A percentile compares a stretch with the other conserved stretches of the same genome.
Evolutionary conservation across 108 stramenopile genomes (phyloP).

Genomic region (Nitzschia sp.): DNA sequence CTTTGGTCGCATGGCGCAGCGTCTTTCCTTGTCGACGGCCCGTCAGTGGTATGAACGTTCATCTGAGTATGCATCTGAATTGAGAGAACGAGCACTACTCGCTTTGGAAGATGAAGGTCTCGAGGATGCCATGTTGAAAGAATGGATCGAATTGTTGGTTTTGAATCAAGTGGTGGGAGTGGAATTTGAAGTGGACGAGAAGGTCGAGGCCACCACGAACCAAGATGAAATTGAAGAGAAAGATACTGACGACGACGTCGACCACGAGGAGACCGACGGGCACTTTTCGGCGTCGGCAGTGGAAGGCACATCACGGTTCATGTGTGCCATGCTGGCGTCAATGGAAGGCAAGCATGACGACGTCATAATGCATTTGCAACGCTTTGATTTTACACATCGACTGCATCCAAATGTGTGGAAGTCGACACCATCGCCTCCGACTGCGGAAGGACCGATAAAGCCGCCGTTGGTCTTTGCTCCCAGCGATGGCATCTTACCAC

Average conservation of each 20-base stretch:
- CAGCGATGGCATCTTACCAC: slow-evolving; percentile 48
- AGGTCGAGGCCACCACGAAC: slow-evolving; percentile 36
- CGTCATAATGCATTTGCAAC: slow-evolving; percentile 51
- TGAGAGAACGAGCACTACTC: slow-evolving; percentile 33
- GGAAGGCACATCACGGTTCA: slow-evolving; percentile 80
- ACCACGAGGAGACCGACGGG: slow-evolving; percentile 26
- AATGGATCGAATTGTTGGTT: slow-evolving; percentile 82
- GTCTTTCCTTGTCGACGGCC: slow-evolving; percentile 17
- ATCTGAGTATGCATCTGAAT: slow-evolving; percentile 26
- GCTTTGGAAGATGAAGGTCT: slow-evolving; percentile 33
- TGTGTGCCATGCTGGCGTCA: slow-evolving; percentile 73
- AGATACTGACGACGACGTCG: slow-evolving; percentile 38
- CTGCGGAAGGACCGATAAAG: slow-evolving; percentile 3
- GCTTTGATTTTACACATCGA: slow-evolving; percentile 78
- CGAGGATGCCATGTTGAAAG: slow-evolving; percentile 42
- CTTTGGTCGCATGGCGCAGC: slow-evolving; percentile 52
- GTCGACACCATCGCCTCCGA: slow-evolving; percentile 6
- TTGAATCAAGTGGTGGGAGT: slow-evolving; percentile 70
- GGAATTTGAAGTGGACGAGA: slow-evolving; percentile 48
- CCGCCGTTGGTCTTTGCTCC: slow-evolving; percentile 32
- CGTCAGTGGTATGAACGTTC: slow-evolving; percentile 53
- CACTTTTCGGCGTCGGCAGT: slow-evolving; percentile 64
- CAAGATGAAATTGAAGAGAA: slow-evolving; percentile 36
- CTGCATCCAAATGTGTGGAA: slow-evolving; percentile 85
- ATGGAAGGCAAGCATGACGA: slow-evolving; percentile 60